Evolutionary conservation across 1,139 yeast genomes (phyloP).

Genomic region (Sugiyamaella neomexicana): DNA sequence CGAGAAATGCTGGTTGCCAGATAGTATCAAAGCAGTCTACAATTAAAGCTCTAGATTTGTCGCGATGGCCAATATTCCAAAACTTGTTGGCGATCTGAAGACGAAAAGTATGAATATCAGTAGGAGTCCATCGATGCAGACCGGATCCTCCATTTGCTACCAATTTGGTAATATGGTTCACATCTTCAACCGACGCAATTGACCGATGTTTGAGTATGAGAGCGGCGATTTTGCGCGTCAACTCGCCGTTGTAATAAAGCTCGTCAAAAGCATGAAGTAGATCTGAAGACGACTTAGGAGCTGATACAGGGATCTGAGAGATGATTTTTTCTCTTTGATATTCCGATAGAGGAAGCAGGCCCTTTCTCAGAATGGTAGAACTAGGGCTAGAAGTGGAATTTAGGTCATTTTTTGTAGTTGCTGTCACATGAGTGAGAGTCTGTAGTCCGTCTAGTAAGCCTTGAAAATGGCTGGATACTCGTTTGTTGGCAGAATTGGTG

Average conservation of each 20-base stretch:
- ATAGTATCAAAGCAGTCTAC: slow-evolving; percentile 27
- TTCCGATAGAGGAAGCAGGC: slow-evolving; percentile 15
- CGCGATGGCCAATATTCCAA: slow-evolving; percentile 27
- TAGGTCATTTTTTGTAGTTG: background rate
- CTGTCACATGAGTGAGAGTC: slow-evolving; percentile 18
- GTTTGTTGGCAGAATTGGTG: slow-evolving; percentile 24
- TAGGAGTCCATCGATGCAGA: slow-evolving; percentile 29
- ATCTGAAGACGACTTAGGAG: background rate
- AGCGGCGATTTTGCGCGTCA: slow-evolving; percentile 27
- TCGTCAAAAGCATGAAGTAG: slow-evolving; percentile 28
- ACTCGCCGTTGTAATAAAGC: slow-evolving; percentile 31
- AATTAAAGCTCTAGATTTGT: slow-evolving; percentile 27
- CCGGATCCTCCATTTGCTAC: slow-evolving; percentile 28
- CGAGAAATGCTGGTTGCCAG: slow-evolving; percentile 28
- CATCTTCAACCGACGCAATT: slow-evolving; percentile 20
- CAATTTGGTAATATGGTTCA: slow-evolving; percentile 27
- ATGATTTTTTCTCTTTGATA: slow-evolving; percentile 17
- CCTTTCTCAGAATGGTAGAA: slow-evolving; percentile 7
- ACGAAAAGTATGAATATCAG: slow-evolving; percentile 29
- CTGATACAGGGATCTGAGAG: background rate
- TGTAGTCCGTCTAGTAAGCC: slow-evolving; percentile 35
- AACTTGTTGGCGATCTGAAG: slow-evolving; percentile 33
- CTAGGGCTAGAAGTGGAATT: background rate
- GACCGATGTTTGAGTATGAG: slow-evolving; percentile 28
- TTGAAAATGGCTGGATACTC: slow-evolving; percentile 32